These are phyloP conservation scores for Pestalotiopsis sp. DNA, from an alignment of 2,329 filamentous ascomycete genomes.

Conservation along the genomic window DNA sequence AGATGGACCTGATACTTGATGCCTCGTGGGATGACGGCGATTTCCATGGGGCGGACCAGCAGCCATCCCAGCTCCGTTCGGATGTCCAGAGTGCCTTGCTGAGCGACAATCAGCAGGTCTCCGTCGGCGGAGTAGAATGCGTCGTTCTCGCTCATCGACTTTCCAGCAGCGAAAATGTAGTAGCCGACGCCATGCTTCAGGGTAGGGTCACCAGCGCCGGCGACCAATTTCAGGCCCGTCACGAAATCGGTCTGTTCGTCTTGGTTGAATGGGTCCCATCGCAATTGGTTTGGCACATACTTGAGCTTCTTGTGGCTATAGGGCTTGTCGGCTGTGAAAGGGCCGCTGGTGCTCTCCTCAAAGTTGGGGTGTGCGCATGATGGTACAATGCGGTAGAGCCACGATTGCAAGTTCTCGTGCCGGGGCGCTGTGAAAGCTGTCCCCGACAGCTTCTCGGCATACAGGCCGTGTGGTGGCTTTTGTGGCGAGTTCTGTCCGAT, in stretches of 20 bases:
- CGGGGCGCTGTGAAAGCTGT: constrained; percentile 61
- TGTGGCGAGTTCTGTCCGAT: constrained; percentile 71
- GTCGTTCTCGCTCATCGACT: constrained; percentile 65
- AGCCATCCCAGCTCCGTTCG: constrained; percentile 67
- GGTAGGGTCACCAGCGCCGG: constrained; percentile 72
- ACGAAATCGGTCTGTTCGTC: constrained; percentile 54
- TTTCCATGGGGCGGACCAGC: constrained; percentile 66
- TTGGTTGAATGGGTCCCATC: constrained; percentile 80
- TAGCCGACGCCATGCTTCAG: constrained; percentile 72
- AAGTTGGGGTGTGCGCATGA: constrained; percentile 49
- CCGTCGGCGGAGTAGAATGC: constrained; percentile 78
- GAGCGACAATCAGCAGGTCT: constrained; percentile 67
- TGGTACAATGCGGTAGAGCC: constrained; percentile 61
- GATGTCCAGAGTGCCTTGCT: constrained; percentile 66
- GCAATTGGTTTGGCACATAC: constrained; percentile 78
- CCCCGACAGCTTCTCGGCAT: constrained; percentile 66
- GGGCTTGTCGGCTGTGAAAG: constrained; percentile 47
- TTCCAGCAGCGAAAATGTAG: constrained; percentile 70
- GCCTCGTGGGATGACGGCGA: constrained; percentile 66
- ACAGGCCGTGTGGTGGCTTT: constrained; percentile 67
- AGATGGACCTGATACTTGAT: constrained; percentile 64
- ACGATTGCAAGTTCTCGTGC: constrained; percentile 58
- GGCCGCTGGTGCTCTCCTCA: constrained; percentile 31
- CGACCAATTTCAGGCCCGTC: constrained; percentile 60
- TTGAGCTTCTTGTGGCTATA: constrained; percentile 57